Base-by-base conservation (phyloP, 208 protist species). In the Crithidia sp. region DNA sequence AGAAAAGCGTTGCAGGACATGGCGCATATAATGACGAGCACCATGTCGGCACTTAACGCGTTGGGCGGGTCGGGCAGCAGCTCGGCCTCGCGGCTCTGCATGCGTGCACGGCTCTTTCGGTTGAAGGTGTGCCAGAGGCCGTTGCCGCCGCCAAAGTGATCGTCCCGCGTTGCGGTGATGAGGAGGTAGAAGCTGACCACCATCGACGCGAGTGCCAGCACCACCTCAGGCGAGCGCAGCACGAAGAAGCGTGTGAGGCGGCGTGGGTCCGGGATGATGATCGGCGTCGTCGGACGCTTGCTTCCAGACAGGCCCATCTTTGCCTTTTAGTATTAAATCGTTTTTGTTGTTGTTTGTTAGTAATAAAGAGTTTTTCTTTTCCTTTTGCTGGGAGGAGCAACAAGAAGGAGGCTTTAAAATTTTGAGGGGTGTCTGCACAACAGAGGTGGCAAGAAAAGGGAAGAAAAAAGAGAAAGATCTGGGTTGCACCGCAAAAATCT, bases 41-140 rank as follows among this genome's bases (percentile, higher is more conserved):
- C 62, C 54, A 89, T 71, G 64, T 93, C 88, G 14, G 83, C 50
- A 75, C 84, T 90, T n/a, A 93, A 45, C 57, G 52, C 40, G 7
- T 62, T 71, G 3, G 77, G 77, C 3, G 72, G 59, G 2, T 74
- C 62, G 39, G 67, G 50, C 55, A 68, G 40, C 54, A 69, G 50
- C 77, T 63, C 53, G 9, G 71, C 67, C 37, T 74, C 73, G 39
- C 77, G 81, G 61, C 67, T 71, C 41, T 76, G 65, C 74, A 76
- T 41, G 28, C 66, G 69, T 9, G 60, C 37, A n/a, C 68, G 74
- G 41, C 64, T 75, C 47, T 76, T 69, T 7, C 71, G 60, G 19
- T 58, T 67, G 59, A 75, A 78, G 28, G 44, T 76, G 13, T 53
- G 47, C 71, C 50, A 79, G 37, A 72, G 77, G 8, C 61, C 71